Base-by-base conservation (phyloP, 495 filamentous ascomycete species). In the Rhizodiscina lignyota region DNA sequence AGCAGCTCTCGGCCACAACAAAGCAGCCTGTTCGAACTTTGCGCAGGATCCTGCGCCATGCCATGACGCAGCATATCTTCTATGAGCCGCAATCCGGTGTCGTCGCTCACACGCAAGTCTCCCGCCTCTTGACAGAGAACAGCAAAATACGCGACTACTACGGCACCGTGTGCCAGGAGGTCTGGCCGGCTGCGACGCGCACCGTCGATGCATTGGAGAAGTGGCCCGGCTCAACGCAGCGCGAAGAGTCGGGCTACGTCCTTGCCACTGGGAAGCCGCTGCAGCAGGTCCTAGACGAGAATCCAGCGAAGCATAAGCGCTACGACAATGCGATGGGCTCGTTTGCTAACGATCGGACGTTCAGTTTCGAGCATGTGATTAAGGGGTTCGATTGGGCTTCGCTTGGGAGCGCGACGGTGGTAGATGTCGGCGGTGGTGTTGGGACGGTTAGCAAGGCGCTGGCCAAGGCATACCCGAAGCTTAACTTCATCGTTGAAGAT, bases 401-500 rank as follows among this genome's bases (percentile, higher is more conserved):
- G 5, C 33, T 35, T 23, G 33, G 33, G 10, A 20, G 18, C 8
- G 17, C 20, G 10, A 32, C 30, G 8, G 33, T 35, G 5, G 33
- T 35, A 5, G 33, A 75, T 44, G 38, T 77, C 0, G 72, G 70
- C 19, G 70, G 72, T 2, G 56, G 56, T 11, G 55, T 65, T 34
- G 70, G 72, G 0, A 66, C 71, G 37, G 66, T 69, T 13, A 56
- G 55, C 21, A 51, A 58, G 13, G 62, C 59, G 8, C 47, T 77
- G 21, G 67, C 66, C n/a, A 38, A 49, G 27, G 29, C 28, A 20
- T 74, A 62, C 36, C 47, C 52, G 31, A 52, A 62, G 27, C 54
- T 72, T 34, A 49, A 54, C 30, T 70, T 73, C 40, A 50, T 76
- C 4, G 63, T 75, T n/a, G 67, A 77, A 42, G 73, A 76, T 41